These are phyloP conservation scores for Punica granatum DNA, from an alignment of 345 rosid species.

Conservation along the genomic window DNA sequence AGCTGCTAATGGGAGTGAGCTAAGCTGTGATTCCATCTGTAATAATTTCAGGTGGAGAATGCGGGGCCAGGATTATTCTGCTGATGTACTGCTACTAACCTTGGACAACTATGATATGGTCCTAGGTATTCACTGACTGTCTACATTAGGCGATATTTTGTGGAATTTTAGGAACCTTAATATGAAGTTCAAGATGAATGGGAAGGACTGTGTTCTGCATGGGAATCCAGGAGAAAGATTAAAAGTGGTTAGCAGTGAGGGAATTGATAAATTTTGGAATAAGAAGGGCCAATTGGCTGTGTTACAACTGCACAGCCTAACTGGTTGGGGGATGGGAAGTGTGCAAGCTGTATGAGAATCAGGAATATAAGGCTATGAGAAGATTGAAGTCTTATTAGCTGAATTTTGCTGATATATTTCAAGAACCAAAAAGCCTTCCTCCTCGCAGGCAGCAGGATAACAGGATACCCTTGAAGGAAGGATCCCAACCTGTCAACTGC, in stretches of 20 bases:
- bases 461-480: neutral
- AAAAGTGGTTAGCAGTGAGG: neutral
- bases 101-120: neutral
- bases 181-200: neutral
- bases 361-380: no score
- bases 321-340: neutral
- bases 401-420: neutral
- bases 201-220: no score
- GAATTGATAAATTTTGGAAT: no score
- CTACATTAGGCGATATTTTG: neutral
- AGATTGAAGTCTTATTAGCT: no score
- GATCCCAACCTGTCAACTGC: neutral
- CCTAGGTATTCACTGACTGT: no score
- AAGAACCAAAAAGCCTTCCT: neutral
- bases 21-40: neutral
- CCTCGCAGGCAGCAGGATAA: no score
- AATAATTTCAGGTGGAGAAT: neutral
- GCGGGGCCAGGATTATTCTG: neutral
- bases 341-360: no score
- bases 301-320: neutral
- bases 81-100: neutral
- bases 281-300: neutral
- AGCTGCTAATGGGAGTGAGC: neutral
- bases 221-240: no score
- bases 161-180: neutral